Percentiles rank a stretch among this genome's conserved stretches.
Conservation (phyloP, 2,329 filamentous ascomycete species). For the Cordyceps fumosorosea region DNA sequence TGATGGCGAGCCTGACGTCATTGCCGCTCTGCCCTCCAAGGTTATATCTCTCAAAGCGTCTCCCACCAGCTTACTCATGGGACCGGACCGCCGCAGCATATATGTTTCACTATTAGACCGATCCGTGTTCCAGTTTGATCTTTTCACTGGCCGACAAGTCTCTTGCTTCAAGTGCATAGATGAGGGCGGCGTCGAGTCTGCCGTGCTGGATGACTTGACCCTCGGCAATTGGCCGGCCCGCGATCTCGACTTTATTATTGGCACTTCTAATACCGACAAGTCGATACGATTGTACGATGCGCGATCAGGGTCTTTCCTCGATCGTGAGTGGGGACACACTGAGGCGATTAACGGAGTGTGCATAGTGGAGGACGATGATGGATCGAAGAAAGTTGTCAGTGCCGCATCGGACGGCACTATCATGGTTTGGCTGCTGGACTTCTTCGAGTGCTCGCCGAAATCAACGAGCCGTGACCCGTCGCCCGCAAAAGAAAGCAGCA, state of each 20-base stretch:
- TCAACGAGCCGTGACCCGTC: conserved; percentile 46
- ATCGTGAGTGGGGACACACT: conserved; percentile 90
- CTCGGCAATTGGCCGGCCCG: conserved; percentile 50
- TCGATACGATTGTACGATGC: conserved; percentile 86
- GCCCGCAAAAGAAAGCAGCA: conserved; percentile 43
- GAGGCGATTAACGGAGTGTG: conserved; percentile 85
- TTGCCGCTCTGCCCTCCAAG: conserved; percentile 71
- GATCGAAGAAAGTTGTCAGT: conserved; percentile 57
- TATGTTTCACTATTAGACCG: conserved; percentile 56
- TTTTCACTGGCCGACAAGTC: conserved; percentile 62
- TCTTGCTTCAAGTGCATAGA: conserved; percentile 79
- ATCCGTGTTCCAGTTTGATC: conserved; percentile 53
- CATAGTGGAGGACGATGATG: conserved; percentile 55
- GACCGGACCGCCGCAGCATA: conserved; percentile 51
- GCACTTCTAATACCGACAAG: conserved; percentile 92
- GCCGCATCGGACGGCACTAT: conserved; percentile 75
- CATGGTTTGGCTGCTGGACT: conserved; percentile 66
- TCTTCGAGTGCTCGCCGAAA: conserved; percentile 37
- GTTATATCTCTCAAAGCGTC: conserved; percentile 80
- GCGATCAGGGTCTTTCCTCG: conserved; percentile 68
- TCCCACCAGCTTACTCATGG: conserved; percentile 74
- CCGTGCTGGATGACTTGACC: conserved; percentile 72
- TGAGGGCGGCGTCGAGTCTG: conserved; percentile 70
- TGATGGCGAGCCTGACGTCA: conserved; percentile 53
- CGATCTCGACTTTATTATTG: conserved; percentile 63